Evolutionary conservation across 352 stramenopile genomes (phyloP).

Genomic region (Phytophthora aleatoria): DNA sequence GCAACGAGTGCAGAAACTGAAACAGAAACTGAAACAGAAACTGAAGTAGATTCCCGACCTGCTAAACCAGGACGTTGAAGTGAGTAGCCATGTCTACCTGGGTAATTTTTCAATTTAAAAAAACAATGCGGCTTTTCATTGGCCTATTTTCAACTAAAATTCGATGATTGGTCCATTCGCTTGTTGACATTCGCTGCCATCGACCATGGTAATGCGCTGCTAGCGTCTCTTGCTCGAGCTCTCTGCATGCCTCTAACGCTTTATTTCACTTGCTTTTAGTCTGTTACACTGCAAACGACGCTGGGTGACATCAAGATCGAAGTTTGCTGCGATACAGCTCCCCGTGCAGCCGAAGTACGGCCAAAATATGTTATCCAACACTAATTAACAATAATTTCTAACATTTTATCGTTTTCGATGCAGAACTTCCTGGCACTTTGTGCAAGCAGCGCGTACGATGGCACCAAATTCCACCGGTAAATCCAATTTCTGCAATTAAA

Average conservation of each 20-base stretch:
- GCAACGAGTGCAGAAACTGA: background rate
- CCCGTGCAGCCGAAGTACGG: slow-evolving; percentile 78
- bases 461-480: slow-evolving; percentile 91
- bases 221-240: background rate
- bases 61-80: slow-evolving; percentile 9
- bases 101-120: slow-evolving; percentile 12
- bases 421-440: slow-evolving; percentile 97
- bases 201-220: slow-evolving; percentile 24
- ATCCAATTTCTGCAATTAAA: slow-evolving; percentile 7
- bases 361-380: slow-evolving; percentile 7
- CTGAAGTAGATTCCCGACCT: slow-evolving; percentile 1
- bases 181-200: slow-evolving; percentile 16
- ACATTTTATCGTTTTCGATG: slow-evolving; percentile 7
- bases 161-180: slow-evolving; percentile 22
- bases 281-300: slow-evolving; percentile 95
- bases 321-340: slow-evolving; percentile 95
- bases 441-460: slow-evolving; percentile 90
- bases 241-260: slow-evolving; percentile 5
- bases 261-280: slow-evolving; percentile 42
- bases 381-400: background rate
- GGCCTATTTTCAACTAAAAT: slow-evolving; percentile 7
- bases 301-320: slow-evolving; percentile 97
- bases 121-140: background rate
- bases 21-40: background rate
- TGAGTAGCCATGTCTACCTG: slow-evolving; percentile 16